phyloP scores from a whole-genome alignment of 371 early-diverging fungal genomes.

The Batkoa obscura region DNA sequence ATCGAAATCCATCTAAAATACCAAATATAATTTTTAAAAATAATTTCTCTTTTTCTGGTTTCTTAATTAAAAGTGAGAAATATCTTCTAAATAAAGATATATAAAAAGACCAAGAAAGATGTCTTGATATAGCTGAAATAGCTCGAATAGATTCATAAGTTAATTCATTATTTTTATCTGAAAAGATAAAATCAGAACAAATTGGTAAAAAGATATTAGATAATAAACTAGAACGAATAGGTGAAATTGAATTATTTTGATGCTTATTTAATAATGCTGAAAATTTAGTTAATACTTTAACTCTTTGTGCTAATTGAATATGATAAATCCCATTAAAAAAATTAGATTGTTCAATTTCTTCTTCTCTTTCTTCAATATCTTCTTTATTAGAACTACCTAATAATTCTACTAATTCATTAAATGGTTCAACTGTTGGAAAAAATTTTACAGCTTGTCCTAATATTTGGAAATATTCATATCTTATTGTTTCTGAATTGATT shows the following conservation, averaged over 20 bases:
- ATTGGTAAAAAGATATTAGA: constrained; percentile 64
- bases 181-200: constrained; percentile 57
- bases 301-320: constrained; percentile 79
- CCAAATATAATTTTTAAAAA: constrained; percentile 56
- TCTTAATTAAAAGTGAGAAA: constrained; percentile 35
- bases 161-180: constrained; percentile 37
- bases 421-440: constrained; percentile 32
- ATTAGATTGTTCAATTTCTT: constrained; percentile 58
- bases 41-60: constrained; percentile 48
- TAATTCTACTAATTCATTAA: constrained; percentile 42
- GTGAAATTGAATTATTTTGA: constrained; percentile 13
- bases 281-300: constrained; percentile 17
- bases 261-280: constrained; percentile 31
- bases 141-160: constrained; percentile 59
- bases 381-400: constrained; percentile 19
- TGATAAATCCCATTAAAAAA: constrained; percentile 61
- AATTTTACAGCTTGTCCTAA: constrained; percentile 38
- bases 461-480: constrained; percentile 45
- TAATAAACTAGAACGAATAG: constrained; percentile 1
- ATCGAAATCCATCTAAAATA: constrained; percentile 79
- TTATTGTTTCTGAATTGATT: constrained; percentile 32
- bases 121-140: constrained; percentile 39
- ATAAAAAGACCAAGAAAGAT: constrained; percentile 70
- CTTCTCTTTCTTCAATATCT: constrained; percentile 39
- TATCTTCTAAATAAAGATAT: constrained; percentile 49